These are phyloP conservation scores for Collariella sp. DNA, from an alignment of 495 filamentous ascomycete genomes.

Conservation along the genomic window DNA sequence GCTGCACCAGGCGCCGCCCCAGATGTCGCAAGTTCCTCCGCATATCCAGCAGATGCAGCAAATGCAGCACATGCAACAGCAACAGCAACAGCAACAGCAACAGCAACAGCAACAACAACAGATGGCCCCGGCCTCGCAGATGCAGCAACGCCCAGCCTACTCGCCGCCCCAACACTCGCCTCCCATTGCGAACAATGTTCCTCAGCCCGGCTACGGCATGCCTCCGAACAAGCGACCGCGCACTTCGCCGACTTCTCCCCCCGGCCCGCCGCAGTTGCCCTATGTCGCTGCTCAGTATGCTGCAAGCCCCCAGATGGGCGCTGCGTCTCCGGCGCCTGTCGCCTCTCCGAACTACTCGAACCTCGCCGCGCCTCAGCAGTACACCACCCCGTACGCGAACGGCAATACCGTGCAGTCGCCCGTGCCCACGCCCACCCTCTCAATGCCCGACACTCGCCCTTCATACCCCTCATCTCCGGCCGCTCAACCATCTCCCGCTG, in stretches of 20 bases:
- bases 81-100: too few species aligned
- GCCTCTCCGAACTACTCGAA: constrained; percentile 18
- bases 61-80: constrained; percentile 34
- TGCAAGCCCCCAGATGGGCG: constrained; percentile 11
- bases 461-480: constrained; percentile 24
- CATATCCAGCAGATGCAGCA: constrained; percentile 8
- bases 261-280: constrained; percentile 24
- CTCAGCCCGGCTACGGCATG: constrained; percentile 24
- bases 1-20: constrained; percentile 45
- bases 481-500: constrained; percentile 7
- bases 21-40: constrained; percentile 18
- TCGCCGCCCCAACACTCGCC: constrained; percentile 33
- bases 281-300: constrained; percentile 13
- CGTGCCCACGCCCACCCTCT: constrained; percentile 11
- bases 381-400: constrained; percentile 17
- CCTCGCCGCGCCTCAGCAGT: constrained; percentile 6
- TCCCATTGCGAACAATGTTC: constrained; percentile 24
- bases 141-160: constrained; percentile 17
- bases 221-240: constrained; percentile 60
- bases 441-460: constrained; percentile 18
- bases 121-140: constrained; percentile 14
- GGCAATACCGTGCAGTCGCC: constrained; percentile 13
- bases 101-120: constrained; percentile 24
- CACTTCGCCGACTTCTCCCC: constrained; percentile 51
- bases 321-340: constrained; percentile 3